Evolutionary conservation across 2,329 filamentous ascomycete species (phyloP).

Genomic region (Elsinoe batatas): DNA sequence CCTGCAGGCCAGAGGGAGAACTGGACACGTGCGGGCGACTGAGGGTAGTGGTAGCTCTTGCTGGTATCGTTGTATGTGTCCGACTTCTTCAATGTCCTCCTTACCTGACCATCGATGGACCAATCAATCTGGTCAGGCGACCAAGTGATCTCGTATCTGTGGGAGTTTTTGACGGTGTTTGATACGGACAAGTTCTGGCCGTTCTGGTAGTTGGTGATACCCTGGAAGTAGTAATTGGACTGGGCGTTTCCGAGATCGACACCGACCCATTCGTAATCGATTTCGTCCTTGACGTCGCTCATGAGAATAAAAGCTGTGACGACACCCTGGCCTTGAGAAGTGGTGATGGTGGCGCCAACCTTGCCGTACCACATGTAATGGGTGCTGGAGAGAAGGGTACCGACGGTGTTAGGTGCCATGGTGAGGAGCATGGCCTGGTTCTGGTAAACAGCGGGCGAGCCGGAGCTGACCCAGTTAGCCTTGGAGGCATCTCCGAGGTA

Average conservation of each 20-base stretch:
- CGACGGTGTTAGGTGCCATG: constrained; percentile 76
- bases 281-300: constrained; percentile 94
- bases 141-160: constrained; percentile 93
- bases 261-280: constrained; percentile 93
- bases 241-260: constrained; percentile 66
- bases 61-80: constrained; percentile 80
- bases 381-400: constrained; percentile 76
- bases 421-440: constrained; percentile 65
- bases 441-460: constrained; percentile 58
- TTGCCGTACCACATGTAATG: constrained; percentile 97
- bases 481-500: constrained; percentile 77
- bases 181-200: constrained; percentile 57
- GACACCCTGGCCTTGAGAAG: constrained; percentile 73
- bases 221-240: constrained; percentile 96
- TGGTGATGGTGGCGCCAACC: constrained; percentile 75
- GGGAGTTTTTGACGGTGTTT: constrained; percentile 67
- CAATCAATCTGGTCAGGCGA: constrained; percentile 76
- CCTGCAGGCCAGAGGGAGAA: constrained; percentile 95
- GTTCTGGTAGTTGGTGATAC: constrained; percentile 76
- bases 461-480: constrained; percentile 82
- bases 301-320: constrained; percentile 96
- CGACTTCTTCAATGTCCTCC: constrained; percentile 62
- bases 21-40: constrained; percentile 83
- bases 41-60: constrained; percentile 77
- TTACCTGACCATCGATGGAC: constrained; percentile 71